phyloP scores from a whole-genome alignment of 345 rosid genomes.

The Laguncularia racemosa region DNA sequence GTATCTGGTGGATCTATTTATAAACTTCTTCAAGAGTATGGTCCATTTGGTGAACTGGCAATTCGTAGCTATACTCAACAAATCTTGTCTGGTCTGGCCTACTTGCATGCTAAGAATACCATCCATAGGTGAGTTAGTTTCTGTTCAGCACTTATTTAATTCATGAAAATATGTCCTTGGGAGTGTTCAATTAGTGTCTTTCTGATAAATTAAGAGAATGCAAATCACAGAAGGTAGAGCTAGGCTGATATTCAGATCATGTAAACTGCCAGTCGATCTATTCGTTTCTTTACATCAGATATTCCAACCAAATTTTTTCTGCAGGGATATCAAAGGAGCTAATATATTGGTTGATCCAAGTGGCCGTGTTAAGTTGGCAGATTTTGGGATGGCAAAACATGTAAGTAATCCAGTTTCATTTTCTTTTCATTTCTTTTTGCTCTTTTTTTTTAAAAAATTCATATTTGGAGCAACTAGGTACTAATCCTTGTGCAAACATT shows the following conservation, averaged over 20 bases:
- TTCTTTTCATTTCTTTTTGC: not conserved
- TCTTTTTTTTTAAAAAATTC: not conserved
- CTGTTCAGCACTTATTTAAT: not conserved
- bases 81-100: conserved; percentile 69
- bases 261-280: too few species aligned
- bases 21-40: conserved; percentile 75
- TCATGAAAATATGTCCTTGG: too few species aligned
- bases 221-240: too few species aligned
- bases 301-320: conserved; percentile 4
- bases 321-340: conserved; percentile 82
- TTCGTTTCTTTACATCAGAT: not conserved
- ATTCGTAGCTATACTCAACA: conserved; percentile 74
- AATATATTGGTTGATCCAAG: conserved; percentile 68
- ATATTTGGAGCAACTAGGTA: not conserved
- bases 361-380: conserved; percentile 75
- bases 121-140: conserved; percentile 50
- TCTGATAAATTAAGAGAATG: too few species aligned
- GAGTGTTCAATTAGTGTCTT: too few species aligned
- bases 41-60: conserved; percentile 54
- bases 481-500: not conserved
- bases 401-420: conserved; percentile 27
- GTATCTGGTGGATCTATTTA: conserved; percentile 79
- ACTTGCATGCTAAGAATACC: conserved; percentile 54
- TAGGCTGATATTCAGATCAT: too few species aligned
- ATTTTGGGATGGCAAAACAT: conserved; percentile 90